Conservation (phyloP, 1,139 yeast species). For the Yamadazyma oceani region DNA sequence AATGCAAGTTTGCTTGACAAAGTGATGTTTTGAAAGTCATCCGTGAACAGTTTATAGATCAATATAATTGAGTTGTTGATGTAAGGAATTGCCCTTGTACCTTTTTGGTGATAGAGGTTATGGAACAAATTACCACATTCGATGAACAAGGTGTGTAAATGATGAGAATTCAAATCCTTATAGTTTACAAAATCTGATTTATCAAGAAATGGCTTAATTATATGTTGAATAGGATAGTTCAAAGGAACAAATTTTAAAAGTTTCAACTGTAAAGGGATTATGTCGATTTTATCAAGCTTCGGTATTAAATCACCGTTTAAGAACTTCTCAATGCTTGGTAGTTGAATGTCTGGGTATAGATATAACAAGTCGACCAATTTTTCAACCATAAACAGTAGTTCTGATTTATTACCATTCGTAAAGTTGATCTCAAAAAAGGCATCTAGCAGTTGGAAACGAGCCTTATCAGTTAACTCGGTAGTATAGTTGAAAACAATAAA, state of each 20-base stretch:
- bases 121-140: neutral
- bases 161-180: neutral
- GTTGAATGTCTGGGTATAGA: neutral
- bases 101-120: neutral
- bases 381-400: neutral
- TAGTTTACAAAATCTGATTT: neutral
- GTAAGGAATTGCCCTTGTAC: neutral
- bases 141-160: neutral
- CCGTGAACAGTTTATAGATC: neutral
- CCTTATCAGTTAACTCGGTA: too few relatives aligned
- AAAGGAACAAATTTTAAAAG: neutral
- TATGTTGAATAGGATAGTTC: neutral
- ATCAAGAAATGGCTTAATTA: neutral
- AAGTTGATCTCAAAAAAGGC: too few relatives aligned
- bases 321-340: neutral
- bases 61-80: neutral
- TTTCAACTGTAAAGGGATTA: neutral
- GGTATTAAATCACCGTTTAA: neutral
- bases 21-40: neutral
- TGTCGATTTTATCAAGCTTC: neutral
- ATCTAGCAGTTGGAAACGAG: too few relatives aligned
- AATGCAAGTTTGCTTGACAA: constrained; percentile 6
- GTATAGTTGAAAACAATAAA: neutral
- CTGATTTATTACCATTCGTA: neutral
- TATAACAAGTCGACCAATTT: neutral